Percentiles rank a stretch among this genome's conserved stretches.
These are phyloP conservation scores for Ceratocystis lukuohia DNA, from an alignment of 2,329 filamentous ascomycete species.

Conservation along the genomic window DNA sequence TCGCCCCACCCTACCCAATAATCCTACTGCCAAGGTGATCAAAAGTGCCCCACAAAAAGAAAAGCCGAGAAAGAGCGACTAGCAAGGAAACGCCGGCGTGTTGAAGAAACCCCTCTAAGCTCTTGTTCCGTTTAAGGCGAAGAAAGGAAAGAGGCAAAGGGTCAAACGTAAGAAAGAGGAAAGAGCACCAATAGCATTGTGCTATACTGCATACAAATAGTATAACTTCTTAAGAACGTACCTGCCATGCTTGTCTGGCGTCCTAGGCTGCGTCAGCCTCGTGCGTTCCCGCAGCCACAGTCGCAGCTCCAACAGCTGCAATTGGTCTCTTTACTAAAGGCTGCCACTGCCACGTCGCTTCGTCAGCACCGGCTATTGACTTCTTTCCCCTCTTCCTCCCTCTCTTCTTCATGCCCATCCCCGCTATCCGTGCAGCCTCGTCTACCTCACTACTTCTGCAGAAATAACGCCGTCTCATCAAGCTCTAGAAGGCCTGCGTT, in stretches of 20 bases:
- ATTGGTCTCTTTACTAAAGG: constrained; percentile 12
- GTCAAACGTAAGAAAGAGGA: constrained; percentile 2
- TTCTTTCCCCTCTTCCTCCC: constrained; percentile 7
- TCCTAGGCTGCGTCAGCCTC: constrained; percentile 17
- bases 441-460: neutral
- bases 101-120: neutral
- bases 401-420: neutral
- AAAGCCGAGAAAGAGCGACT: constrained; percentile 6
- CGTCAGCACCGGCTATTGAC: constrained; percentile 7
- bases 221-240: neutral
- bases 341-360: constrained; percentile 1
- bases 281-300: constrained; percentile 15
- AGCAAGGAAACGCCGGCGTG: neutral
- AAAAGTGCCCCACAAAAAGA: neutral
- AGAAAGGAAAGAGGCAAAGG: neutral
- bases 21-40: neutral
- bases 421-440: neutral
- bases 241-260: constrained; percentile 12
- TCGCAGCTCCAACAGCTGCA: constrained; percentile 10
- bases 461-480: neutral
- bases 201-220: neutral
- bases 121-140: neutral
- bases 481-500: neutral
- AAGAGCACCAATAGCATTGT: constrained; percentile 4
- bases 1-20: neutral